These are phyloP conservation scores for Saccharomycopsis capsularis DNA, from an alignment of 805 yeast genomes.

Conservation along the genomic window DNA sequence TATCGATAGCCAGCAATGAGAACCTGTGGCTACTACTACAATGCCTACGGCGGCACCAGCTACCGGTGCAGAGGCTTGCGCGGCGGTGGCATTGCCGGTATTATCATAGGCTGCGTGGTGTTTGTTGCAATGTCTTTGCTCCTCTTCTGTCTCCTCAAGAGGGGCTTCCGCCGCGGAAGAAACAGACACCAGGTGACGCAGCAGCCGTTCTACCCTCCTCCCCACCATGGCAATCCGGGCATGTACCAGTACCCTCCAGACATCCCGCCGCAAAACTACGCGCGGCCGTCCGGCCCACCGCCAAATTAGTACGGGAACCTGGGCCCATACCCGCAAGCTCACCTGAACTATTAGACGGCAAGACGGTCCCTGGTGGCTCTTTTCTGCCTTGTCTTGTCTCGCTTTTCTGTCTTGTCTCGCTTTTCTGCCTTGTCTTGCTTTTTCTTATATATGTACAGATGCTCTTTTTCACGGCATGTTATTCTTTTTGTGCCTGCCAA, in stretches of 20 bases:
- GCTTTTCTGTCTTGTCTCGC: too few relatives aligned
- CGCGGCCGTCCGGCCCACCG: not conserved
- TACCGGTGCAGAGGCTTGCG: not conserved
- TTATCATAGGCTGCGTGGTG: not conserved
- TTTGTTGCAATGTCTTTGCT: not conserved
- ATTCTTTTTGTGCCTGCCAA: too few relatives aligned
- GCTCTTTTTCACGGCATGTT: too few relatives aligned
- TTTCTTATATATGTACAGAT: too few relatives aligned
- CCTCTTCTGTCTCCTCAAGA: not conserved
- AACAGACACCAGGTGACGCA: not conserved
- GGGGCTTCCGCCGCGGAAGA: not conserved
- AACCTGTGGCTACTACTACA: constrained; percentile 1
- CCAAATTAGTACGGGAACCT: not conserved
- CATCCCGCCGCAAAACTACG: not conserved
- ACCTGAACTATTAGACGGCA: too few relatives aligned
- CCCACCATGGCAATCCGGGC: not conserved
- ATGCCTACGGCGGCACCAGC: not conserved
- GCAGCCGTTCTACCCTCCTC: not conserved
- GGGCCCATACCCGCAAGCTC: not conserved
- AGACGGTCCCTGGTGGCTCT: too few relatives aligned
- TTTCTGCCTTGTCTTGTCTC: too few relatives aligned
- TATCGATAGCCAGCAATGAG: not conserved
- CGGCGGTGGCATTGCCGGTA: constrained; percentile 3
- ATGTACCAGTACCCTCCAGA: not conserved
- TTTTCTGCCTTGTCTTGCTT: too few relatives aligned